Conservation (phyloP, 352 stramenopile species). For the Aphanomyces stellatus region DNA sequence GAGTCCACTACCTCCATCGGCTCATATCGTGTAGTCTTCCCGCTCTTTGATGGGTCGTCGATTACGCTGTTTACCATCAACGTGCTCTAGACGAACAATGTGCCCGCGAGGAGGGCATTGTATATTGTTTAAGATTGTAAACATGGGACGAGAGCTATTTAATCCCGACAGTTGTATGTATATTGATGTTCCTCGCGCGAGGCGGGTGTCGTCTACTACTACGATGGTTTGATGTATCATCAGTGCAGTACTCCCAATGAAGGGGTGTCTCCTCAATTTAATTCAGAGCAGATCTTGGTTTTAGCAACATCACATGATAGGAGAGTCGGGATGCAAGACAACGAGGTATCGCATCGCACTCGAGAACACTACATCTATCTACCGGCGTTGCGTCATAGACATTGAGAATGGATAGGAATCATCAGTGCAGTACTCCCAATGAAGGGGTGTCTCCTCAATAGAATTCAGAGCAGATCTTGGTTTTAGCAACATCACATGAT, state of each 20-base stretch:
- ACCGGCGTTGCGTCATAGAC: not conserved
- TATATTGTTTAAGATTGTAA: too few relatives aligned
- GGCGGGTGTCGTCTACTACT: too few relatives aligned
- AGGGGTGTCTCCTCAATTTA: constrained; percentile 21
- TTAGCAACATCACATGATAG: constrained; percentile 21
- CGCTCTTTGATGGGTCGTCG: constrained; percentile 94
- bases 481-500: constrained; percentile 22
- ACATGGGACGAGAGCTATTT: too few relatives aligned
- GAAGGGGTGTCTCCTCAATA: constrained; percentile 22
- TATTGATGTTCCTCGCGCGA: too few relatives aligned
- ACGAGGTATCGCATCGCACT: too few relatives aligned
- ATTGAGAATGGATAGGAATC: not conserved
- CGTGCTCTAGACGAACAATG: too few relatives aligned
- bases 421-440: constrained; percentile 19
- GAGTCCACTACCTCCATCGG: not conserved
- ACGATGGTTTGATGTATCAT: too few relatives aligned
- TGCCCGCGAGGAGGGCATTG: too few relatives aligned
- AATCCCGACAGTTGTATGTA: too few relatives aligned
- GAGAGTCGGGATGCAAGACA: too few relatives aligned
- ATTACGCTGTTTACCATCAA: constrained; percentile 95
- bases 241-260: constrained; percentile 18
- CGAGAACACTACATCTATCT: too few relatives aligned
- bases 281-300: constrained; percentile 24
- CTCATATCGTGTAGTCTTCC: constrained; percentile 44
- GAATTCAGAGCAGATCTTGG: constrained; percentile 23